These are phyloP conservation scores for Pseudofabraea citricarpa DNA, from an alignment of 2,329 filamentous ascomycete species.

Conservation along the genomic window DNA sequence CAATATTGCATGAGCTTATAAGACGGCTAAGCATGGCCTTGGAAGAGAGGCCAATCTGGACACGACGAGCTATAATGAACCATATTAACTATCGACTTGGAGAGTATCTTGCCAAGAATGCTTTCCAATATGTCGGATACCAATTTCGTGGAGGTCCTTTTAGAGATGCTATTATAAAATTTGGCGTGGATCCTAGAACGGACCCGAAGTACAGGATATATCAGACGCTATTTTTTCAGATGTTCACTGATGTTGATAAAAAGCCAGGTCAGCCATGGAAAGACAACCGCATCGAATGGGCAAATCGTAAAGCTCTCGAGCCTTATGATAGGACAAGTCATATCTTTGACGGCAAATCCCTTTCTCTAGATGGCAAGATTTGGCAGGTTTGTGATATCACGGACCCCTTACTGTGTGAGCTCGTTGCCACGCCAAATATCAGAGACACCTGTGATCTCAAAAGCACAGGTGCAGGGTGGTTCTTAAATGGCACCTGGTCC, in stretches of 20 bases:
- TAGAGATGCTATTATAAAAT: constrained; percentile 80
- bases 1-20: constrained; percentile 60
- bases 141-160: constrained; percentile 91
- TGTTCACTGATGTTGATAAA: constrained; percentile 33
- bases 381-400: constrained; percentile 94
- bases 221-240: constrained; percentile 84
- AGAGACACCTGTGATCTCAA: constrained; percentile 52
- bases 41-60: constrained; percentile 76
- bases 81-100: constrained; percentile 49
- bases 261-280: constrained; percentile 13
- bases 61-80: constrained; percentile 76
- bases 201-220: constrained; percentile 75
- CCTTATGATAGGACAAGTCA: constrained; percentile 51
- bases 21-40: constrained; percentile 61
- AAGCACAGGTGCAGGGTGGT: constrained; percentile 68
- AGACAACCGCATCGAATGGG: constrained; percentile 17
- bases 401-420: constrained; percentile 64
- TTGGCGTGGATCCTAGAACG: constrained; percentile 78
- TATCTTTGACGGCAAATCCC: constrained; percentile 74
- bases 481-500: constrained; percentile 71
- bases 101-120: constrained; percentile 61
- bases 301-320: constrained; percentile 6
- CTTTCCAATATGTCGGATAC: constrained; percentile 81
- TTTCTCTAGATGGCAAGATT: constrained; percentile 77
- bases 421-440: constrained; percentile 61